Conservation (phyloP, 441 rosid species). For the Dalechampia spathulata region DNA sequence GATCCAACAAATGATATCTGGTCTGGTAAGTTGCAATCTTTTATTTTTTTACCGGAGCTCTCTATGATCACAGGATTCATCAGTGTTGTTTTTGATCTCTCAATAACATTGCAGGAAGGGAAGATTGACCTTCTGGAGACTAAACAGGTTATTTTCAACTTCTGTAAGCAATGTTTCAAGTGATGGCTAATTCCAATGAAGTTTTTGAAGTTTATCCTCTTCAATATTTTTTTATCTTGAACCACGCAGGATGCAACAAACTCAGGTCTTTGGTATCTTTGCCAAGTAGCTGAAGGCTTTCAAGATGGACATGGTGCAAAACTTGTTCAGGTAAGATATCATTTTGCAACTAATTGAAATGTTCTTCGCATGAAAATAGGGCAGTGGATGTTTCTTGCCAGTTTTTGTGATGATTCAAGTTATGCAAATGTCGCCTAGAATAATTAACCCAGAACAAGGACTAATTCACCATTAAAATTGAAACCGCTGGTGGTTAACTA, state of each 20-base stretch:
- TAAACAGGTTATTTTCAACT: slow-evolving; percentile 49
- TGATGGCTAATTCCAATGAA: neutral
- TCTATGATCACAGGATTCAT: slow-evolving; percentile 1
- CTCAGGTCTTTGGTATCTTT: slow-evolving; percentile 72
- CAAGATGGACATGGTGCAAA: slow-evolving; percentile 36
- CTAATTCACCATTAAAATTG: too few species aligned
- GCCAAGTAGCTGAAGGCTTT: slow-evolving; percentile 55
- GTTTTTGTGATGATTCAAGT: neutral
- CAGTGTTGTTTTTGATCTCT: slow-evolving; percentile 17
- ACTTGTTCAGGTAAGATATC: slow-evolving; percentile 41
- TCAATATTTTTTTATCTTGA: neutral
- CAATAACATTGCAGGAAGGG: slow-evolving; percentile 54
- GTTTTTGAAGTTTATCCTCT: slow-evolving; percentile 3
- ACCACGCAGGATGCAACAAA: slow-evolving; percentile 57
- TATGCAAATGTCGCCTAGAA: neutral
- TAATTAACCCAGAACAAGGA: too few species aligned
- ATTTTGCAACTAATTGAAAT: neutral
- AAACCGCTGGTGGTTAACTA: too few species aligned
- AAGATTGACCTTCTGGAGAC: slow-evolving; percentile 68
- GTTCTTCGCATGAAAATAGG: neutral
- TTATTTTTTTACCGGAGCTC: neutral
- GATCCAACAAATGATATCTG: slow-evolving; percentile 64
- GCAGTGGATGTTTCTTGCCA: neutral
- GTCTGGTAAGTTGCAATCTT: slow-evolving; percentile 51
- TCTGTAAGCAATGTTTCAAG: neutral